Evolutionary conservation across 192 early-diverging fungal species (phyloP), one percentile per base, ranked within the genome.

Genomic region (Geosiphon pyriformis): DNA sequence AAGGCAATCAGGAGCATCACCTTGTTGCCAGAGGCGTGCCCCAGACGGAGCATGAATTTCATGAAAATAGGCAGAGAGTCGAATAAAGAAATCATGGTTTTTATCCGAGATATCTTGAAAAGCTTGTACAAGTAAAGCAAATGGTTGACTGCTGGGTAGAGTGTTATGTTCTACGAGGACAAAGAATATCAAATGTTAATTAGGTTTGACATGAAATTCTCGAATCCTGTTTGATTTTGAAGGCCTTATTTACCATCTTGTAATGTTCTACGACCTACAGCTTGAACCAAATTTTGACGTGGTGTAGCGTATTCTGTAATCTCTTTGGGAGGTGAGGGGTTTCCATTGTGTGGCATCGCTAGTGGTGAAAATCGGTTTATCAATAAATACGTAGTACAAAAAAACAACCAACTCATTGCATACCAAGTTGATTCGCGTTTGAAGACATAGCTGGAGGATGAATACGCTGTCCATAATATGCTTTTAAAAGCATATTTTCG

Each of bases 401-500:
- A 22, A 34, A 63, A n/a, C 7, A 35, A 52, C 6, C 35, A 52
- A 4, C 26, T 25, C 10, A 34, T 29, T 11, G 29, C 12, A 56
- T 15, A 57, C 27, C 27, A 22, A 2, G 12, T 30, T 57, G 4
- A 55, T 57, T 67, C 29, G 65, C 3, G 15, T 3, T 47, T 42
- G 4, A 11, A 20, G 11, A 12, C 12, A 12, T 12, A 20, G 49
- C 6, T 23, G 52, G 12, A 7, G 71, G 12, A 20, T 68, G 58
- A 2, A 74, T 80, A 58, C 78, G 78, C 37, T 83, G 83, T 48
- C 75, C 47, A 65, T 89, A 94, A 70, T 90, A 94, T 46, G 81
- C 87, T 66, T 83, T 78, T 54, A 98, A 77, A 12, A 98, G 64
- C 32, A 83, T 78, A 73, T 98, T 98, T 73, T 98, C 96, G 67